phyloP scores from a whole-genome alignment of 257 asterid genomes.

The Leptodermis oblonga region DNA sequence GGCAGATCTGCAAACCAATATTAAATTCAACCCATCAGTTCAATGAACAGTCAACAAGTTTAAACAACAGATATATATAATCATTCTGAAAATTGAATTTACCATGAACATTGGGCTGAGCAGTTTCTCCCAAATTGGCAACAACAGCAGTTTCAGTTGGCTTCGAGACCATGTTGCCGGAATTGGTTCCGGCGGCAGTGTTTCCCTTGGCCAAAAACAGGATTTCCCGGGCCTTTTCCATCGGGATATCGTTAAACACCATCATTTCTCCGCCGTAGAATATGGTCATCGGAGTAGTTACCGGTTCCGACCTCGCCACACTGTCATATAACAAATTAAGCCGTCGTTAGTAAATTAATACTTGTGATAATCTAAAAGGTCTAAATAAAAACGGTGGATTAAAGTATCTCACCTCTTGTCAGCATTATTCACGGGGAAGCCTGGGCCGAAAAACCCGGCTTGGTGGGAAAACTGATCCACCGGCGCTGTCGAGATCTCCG shows the following conservation, averaged over 20 bases:
- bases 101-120: slow-evolving; percentile 26
- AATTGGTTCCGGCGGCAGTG: neutral
- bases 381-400: too few species aligned
- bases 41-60: neutral
- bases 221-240: slow-evolving; percentile 25
- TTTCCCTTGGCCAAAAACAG: slow-evolving; percentile 25
- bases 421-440: slow-evolving; percentile 10
- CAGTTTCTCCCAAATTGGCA: slow-evolving; percentile 10
- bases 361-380: too few species aligned
- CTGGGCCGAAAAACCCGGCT: neutral
- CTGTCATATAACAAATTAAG: neutral
- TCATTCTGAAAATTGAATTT: neutral
- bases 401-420: slow-evolving; percentile 15
- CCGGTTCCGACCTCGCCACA: slow-evolving; percentile 20
- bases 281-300: slow-evolving; percentile 27
- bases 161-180: neutral
- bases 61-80: neutral
- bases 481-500: slow-evolving; percentile 13
- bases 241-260: slow-evolving; percentile 30
- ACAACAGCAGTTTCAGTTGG: slow-evolving; percentile 17
- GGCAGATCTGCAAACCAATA: slow-evolving; percentile 33
- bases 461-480: slow-evolving; percentile 19
- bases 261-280: slow-evolving; percentile 32
- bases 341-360: too few species aligned
- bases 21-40: neutral